A percentile compares a stretch with the other conserved stretches of the same genome.
Evolutionary conservation across 78 protist genomes (phyloP).

Genomic region (Mastigamoeba balamuthi): DNA sequence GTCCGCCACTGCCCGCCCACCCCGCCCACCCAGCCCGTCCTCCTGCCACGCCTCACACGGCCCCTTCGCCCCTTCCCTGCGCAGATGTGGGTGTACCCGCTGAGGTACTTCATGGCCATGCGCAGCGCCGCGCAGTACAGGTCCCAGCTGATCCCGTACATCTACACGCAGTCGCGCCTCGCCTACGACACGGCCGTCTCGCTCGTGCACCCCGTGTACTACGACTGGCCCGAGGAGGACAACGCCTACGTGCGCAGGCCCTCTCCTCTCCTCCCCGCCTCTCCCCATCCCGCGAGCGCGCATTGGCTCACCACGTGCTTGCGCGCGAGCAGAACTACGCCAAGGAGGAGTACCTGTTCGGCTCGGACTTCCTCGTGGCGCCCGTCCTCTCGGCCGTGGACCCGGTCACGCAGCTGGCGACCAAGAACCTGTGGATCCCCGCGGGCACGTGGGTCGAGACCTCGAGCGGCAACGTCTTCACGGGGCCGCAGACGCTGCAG

Average conservation of each 20-base stretch:
- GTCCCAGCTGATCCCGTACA: slow-evolving; percentile 31
- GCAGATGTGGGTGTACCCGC: background rate
- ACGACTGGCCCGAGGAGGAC: slow-evolving; percentile 2
- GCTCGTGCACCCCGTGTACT: slow-evolving; percentile 21
- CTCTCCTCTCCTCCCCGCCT: background rate
- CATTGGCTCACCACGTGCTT: background rate
- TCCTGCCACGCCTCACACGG: background rate
- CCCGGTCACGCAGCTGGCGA: background rate
- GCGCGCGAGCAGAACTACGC: background rate
- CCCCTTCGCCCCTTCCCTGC: background rate
- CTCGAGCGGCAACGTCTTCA: background rate
- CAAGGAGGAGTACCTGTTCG: slow-evolving; percentile 28
- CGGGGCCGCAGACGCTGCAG: background rate
- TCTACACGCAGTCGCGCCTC: slow-evolving; percentile 26
- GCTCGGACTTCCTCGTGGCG: slow-evolving; percentile 12
- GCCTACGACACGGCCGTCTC: slow-evolving; percentile 33
- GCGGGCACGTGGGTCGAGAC: slow-evolving; percentile 3
- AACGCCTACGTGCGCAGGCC: background rate
- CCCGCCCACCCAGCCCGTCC: background rate
- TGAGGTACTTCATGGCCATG: background rate
- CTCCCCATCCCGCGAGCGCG: background rate
- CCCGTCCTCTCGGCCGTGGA: slow-evolving; percentile 4
- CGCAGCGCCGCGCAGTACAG: slow-evolving; percentile 3
- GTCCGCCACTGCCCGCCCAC: background rate
- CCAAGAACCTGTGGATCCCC: background rate